A percentile compares a stretch with the other conserved stretches of the same genome.
Conservation (phyloP, 305 asterid genomes). For the Solanum chacoense region DNA sequence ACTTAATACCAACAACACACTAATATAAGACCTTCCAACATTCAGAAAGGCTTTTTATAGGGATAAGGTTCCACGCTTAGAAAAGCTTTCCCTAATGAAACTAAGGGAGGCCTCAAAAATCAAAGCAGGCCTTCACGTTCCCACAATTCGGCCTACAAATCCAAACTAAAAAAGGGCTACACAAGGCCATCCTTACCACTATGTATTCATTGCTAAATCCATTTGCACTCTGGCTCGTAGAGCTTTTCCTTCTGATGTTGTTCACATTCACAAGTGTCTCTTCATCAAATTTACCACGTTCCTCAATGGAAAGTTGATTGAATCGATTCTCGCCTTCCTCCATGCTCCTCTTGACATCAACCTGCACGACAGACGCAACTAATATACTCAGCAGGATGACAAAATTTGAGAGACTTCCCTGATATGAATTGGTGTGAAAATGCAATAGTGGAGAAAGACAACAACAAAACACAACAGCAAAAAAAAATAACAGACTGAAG, state of each 20-base stretch:
- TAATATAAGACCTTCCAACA: neutral
- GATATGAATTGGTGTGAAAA: constrained; percentile 1
- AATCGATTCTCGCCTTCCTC: constrained; percentile 76
- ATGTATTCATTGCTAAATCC: constrained; percentile 91
- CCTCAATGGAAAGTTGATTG: constrained; percentile 81
- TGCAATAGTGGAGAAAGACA: neutral
- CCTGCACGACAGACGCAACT: constrained; percentile 24
- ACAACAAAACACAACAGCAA: neutral
- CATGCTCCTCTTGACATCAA: constrained; percentile 59
- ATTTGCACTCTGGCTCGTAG: constrained; percentile 36
- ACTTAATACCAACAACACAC: neutral
- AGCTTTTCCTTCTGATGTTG: constrained; percentile 65
- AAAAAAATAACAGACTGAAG: neutral
- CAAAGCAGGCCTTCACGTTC: neutral
- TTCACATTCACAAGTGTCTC: constrained; percentile 90
- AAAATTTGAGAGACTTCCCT: neutral
- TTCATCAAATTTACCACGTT: constrained; percentile 94
- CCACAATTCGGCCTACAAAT: neutral
- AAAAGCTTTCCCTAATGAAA: neutral
- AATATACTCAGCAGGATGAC: neutral
- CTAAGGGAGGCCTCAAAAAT: neutral
- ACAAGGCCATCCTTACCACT: constrained; percentile 47
- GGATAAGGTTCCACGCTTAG: neutral
- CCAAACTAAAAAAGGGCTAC: neutral
- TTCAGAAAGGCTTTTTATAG: neutral